Conservation (phyloP, 75 land plant genomes). For the Pinus albicaulis region DNA sequence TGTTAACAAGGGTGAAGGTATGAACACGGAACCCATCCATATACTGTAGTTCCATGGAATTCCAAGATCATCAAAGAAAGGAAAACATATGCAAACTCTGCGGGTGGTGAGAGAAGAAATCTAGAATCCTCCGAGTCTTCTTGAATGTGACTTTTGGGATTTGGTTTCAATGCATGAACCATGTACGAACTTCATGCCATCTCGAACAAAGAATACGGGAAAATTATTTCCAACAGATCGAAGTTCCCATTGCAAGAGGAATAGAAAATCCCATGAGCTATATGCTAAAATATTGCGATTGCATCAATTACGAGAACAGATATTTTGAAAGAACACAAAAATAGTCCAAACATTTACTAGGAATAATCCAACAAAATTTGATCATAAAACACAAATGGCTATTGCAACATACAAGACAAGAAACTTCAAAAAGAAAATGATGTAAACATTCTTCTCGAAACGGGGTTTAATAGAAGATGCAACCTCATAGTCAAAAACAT, state of each 20-base stretch:
- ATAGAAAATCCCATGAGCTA: neutral
- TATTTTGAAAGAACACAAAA: too few species aligned
- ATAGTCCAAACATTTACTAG: too few species aligned
- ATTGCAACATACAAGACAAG: too few species aligned
- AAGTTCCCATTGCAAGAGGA: slow-evolving; percentile 58
- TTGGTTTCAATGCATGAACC: slow-evolving; percentile 81
- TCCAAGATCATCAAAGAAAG: slow-evolving; percentile 74
- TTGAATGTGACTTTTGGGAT: slow-evolving; percentile 78
- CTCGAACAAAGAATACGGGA: slow-evolving; percentile 77
- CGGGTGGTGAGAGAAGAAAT: slow-evolving; percentile 77
- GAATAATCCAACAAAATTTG: too few species aligned
- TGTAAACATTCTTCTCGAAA: too few species aligned
- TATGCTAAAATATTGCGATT: too few species aligned
- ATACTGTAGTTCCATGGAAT: slow-evolving; percentile 80
- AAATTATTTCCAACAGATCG: slow-evolving; percentile 84
- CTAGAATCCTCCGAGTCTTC: slow-evolving; percentile 80
- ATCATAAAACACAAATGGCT: too few species aligned
- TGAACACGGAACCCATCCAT: slow-evolving; percentile 92
- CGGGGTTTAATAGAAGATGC: too few species aligned
- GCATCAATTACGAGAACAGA: too few species aligned
- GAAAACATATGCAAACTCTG: slow-evolving; percentile 71
- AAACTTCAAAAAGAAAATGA: too few species aligned
- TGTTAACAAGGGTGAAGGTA: slow-evolving; percentile 68
- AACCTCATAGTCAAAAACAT: too few species aligned
- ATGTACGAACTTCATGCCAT: slow-evolving; percentile 86